These are phyloP conservation scores for Pseudonitzschia delicatissima DNA, from an alignment of 108 stramenopile genomes.

Conservation along the genomic window DNA sequence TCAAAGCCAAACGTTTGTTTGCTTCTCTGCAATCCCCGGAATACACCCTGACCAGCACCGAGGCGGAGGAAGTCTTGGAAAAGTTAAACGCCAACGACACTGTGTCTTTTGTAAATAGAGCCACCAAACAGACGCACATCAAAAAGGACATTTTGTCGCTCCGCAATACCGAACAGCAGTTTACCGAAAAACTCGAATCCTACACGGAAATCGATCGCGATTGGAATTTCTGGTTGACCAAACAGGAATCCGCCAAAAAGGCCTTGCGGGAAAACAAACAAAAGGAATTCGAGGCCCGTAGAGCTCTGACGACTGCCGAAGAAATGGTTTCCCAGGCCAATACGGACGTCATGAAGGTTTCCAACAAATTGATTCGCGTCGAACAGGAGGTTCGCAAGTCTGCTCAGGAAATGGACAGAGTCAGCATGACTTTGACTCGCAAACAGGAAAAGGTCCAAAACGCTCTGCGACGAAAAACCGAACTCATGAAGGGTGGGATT, in stretches of 20 bases:
- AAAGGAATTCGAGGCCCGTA: constrained; percentile 29
- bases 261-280: not conserved
- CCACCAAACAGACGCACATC: constrained; percentile 16
- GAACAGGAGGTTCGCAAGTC: constrained; percentile 27
- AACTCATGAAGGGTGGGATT: constrained; percentile 23
- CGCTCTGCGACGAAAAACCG: constrained; percentile 28
- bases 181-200: constrained; percentile 16
- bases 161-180: constrained; percentile 23
- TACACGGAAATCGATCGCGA: constrained; percentile 22
- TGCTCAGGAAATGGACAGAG: constrained; percentile 37
- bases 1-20: constrained; percentile 31
- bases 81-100: constrained; percentile 13
- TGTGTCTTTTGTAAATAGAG: constrained; percentile 14
- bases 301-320: constrained; percentile 28
- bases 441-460: constrained; percentile 33
- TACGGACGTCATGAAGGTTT: constrained; percentile 5
- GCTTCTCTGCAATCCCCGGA: constrained; percentile 36
- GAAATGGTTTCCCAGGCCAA: constrained; percentile 23
- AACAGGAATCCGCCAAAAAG: constrained; percentile 18
- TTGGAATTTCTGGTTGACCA: constrained; percentile 17
- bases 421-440: constrained; percentile 14
- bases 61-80: constrained; percentile 32
- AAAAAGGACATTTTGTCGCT: constrained; percentile 32
- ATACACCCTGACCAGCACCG: constrained; percentile 24
- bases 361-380: constrained; percentile 11